These are phyloP conservation scores for Geotrichum candidum DNA, from an alignment of 1,139 yeast species.

Conservation along the genomic window DNA sequence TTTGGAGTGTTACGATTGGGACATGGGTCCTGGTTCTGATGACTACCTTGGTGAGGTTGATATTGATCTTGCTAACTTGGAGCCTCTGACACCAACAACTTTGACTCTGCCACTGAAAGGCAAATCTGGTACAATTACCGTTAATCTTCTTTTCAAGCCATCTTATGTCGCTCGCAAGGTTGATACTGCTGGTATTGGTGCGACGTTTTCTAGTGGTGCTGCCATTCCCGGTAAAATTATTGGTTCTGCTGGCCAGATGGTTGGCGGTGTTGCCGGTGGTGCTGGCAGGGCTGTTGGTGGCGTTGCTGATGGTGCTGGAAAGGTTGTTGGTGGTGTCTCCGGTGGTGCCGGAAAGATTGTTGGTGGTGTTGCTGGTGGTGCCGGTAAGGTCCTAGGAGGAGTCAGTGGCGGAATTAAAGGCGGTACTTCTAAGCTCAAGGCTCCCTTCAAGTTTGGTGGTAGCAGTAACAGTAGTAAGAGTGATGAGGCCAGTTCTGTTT, in stretches of 20 bases:
- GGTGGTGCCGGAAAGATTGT: constrained; percentile 5
- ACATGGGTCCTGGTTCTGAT: constrained; percentile 70
- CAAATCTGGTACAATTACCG: constrained; percentile 52
- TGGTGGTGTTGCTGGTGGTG: constrained; percentile 16
- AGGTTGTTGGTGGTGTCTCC: constrained; percentile 24
- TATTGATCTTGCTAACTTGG: constrained; percentile 54
- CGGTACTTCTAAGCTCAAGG: neutral
- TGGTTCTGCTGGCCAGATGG: constrained; percentile 36
- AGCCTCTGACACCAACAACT: constrained; percentile 50
- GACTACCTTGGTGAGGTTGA: constrained; percentile 68
- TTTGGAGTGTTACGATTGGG: constrained; percentile 78
- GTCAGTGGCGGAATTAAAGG: constrained; percentile 1
- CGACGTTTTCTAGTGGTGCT: constrained; percentile 25
- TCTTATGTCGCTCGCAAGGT: constrained; percentile 51
- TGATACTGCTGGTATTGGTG: constrained; percentile 21
- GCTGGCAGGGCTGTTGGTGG: constrained; percentile 42
- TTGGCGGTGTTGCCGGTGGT: constrained; percentile 34
- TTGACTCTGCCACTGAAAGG: constrained; percentile 48
- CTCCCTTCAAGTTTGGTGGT: neutral
- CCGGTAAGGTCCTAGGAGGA: constrained; percentile 24
- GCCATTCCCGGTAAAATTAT: constrained; percentile 25
- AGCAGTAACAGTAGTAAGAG: neutral
- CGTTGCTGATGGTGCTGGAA: constrained; percentile 37
- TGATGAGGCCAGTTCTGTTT: neutral
- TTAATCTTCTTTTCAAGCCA: constrained; percentile 62